Evolutionary conservation across 768 basidiomycete genomes (phyloP).

Genomic region (Cyclocybe cylindracea): DNA sequence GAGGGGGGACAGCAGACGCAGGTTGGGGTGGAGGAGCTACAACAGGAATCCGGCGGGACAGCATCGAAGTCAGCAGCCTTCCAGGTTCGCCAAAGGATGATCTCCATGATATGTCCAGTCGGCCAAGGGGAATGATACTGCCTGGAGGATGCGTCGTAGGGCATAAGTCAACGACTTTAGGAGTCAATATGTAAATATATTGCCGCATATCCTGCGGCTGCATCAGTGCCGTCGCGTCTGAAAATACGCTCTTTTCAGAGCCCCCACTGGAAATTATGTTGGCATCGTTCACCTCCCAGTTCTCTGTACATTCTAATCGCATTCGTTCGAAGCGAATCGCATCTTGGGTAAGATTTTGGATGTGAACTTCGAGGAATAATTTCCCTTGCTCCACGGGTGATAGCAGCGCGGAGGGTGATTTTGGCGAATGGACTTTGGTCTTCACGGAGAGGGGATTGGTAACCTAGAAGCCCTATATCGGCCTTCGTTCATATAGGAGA

Average conservation of each 20-base stretch:
- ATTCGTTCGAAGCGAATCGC: slow-evolving; percentile 83
- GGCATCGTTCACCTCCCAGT: slow-evolving; percentile 60
- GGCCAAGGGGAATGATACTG: slow-evolving; percentile 74
- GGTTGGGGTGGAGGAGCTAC: slow-evolving; percentile 43
- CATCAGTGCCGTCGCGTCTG: slow-evolving; percentile 67
- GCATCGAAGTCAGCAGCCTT: slow-evolving; percentile 82
- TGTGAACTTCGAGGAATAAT: slow-evolving; percentile 89
- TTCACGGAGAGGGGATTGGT: slow-evolving; percentile 95
- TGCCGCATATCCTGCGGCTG: slow-evolving; percentile 86
- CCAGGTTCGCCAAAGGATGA: slow-evolving; percentile 87
- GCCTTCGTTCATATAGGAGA: not conserved
- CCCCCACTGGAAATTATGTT: slow-evolving; percentile 40
- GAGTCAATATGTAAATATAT: slow-evolving; percentile 81
- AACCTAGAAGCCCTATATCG: slow-evolving; percentile 50
- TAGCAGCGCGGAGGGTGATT: slow-evolving; percentile 71
- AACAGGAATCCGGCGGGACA: slow-evolving; percentile 79
- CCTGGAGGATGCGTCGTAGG: slow-evolving; percentile 64
- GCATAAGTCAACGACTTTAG: slow-evolving; percentile 41
- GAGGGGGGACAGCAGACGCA: slow-evolving; percentile 72
- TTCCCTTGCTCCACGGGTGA: slow-evolving; percentile 70
- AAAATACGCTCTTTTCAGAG: slow-evolving; percentile 46
- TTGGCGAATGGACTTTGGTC: slow-evolving; percentile 84
- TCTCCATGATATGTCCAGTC: slow-evolving; percentile 87
- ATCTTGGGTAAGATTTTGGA: slow-evolving; percentile 83
- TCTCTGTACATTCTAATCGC: slow-evolving; percentile 70